Conservation (phyloP, 768 basidiomycete genomes). For the Basidioascus undulatus region DNA sequence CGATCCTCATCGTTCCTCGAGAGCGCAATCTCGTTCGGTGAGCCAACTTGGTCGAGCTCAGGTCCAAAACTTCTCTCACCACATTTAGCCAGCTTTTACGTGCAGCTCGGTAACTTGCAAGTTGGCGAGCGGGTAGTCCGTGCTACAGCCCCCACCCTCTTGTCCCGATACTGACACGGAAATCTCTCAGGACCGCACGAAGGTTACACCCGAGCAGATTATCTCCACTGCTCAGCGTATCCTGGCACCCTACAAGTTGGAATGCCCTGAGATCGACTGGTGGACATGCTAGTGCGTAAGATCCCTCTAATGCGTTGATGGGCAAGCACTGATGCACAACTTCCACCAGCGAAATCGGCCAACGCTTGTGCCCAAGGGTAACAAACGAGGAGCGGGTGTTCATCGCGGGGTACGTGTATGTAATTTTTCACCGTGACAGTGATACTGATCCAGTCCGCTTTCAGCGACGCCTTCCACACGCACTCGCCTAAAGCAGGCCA, state of each 20-base stretch:
- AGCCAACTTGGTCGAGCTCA: background rate
- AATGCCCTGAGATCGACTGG: slow-evolving; percentile 12
- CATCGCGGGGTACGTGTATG: slow-evolving; percentile 8
- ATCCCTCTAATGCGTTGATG: background rate
- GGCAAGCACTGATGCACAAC: background rate
- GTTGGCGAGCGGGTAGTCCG: background rate
- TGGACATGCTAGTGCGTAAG: slow-evolving; percentile 9
- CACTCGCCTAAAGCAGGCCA: slow-evolving; percentile 11
- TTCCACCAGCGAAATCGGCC: slow-evolving; percentile 8
- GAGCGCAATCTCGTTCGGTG: slow-evolving; percentile 3
- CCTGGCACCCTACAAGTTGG: slow-evolving; percentile 10
- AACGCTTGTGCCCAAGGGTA: slow-evolving; percentile 5
- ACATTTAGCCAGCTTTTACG: background rate
- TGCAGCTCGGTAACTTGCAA: background rate
- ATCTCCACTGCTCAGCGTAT: slow-evolving; percentile 8
- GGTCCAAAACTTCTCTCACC: background rate
- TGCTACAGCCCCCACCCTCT: background rate
- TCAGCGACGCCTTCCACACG: slow-evolving; percentile 10
- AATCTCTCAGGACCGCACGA: slow-evolving; percentile 1
- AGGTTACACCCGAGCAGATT: slow-evolving; percentile 8
- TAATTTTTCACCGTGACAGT: background rate
- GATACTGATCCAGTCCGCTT: background rate
- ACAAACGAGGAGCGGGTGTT: slow-evolving; percentile 9
- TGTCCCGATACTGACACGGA: background rate
- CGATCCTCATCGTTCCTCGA: slow-evolving; percentile 5